Percentiles rank a stretch among this genome's conserved stretches.
Evolutionary conservation across 208 protist genomes (phyloP).

Genomic region (Spongospora subterranea): DNA sequence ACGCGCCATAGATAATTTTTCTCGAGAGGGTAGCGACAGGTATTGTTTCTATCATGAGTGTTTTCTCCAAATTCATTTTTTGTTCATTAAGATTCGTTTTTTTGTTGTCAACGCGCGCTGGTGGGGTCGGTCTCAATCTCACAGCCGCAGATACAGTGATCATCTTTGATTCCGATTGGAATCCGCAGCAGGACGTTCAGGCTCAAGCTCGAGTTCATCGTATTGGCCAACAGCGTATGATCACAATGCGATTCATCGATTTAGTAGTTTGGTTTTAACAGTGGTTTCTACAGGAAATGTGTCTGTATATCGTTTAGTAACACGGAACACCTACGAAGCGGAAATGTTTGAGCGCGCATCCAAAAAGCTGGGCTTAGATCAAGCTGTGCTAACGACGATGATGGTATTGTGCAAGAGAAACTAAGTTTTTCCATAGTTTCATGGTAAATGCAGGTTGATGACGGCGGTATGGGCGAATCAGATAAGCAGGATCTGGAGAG

Average conservation of each 20-base stretch:
- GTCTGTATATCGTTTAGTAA: constrained; percentile 79
- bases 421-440: not conserved
- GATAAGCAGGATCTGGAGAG: constrained; percentile 33
- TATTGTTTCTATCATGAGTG: not conserved
- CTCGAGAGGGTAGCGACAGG: constrained; percentile 15
- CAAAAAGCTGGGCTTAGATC: constrained; percentile 85
- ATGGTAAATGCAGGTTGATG: not conserved
- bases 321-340: constrained; percentile 90
- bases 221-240: constrained; percentile 89
- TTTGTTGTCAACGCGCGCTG: constrained; percentile 78
- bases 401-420: not conserved
- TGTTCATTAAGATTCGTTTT: constrained; percentile 75
- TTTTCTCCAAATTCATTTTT: not conserved
- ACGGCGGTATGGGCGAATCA: constrained; percentile 8
- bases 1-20: constrained; percentile 70
- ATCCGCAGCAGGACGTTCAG: constrained; percentile 96
- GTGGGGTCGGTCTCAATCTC: constrained; percentile 82
- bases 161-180: constrained; percentile 91
- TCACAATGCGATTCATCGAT: constrained; percentile 64
- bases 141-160: constrained; percentile 82
- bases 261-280: not conserved
- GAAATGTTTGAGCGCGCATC: constrained; percentile 87
- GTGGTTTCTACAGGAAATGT: not conserved
- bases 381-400: constrained; percentile 73
- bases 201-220: constrained; percentile 90